Evolutionary conservation across 345 rosid species (phyloP).

Genomic region (Murraya koenigii): DNA sequence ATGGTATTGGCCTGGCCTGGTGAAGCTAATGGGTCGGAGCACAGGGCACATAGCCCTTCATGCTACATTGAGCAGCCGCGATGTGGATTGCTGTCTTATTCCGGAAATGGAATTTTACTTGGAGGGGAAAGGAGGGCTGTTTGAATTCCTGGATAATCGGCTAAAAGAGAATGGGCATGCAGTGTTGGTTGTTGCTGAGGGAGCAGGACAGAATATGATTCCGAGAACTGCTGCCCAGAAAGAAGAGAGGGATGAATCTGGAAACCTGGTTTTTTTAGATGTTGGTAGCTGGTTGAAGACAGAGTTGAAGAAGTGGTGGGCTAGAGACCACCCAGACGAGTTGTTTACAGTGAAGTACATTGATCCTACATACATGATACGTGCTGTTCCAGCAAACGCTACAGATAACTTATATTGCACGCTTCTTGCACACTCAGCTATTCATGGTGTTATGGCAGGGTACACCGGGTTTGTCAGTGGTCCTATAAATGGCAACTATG

Average conservation of each 20-base stretch:
- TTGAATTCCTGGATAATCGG: conserved; percentile 59
- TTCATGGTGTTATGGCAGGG: conserved; percentile 91
- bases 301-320: conserved; percentile 77
- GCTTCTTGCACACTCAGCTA: conserved; percentile 82
- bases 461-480: conserved; percentile 85
- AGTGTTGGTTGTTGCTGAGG: conserved; percentile 84
- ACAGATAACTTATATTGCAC: conserved; percentile 80
- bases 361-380: conserved; percentile 93
- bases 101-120: conserved; percentile 72
- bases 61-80: conserved; percentile 88
- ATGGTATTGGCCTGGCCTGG: conserved; percentile 81
- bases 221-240: conserved; percentile 60
- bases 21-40: conserved; percentile 92
- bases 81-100: conserved; percentile 87
- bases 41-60: conserved; percentile 89
- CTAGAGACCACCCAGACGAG: conserved; percentile 54
- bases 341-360: conserved; percentile 79
- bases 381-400: conserved; percentile 86
- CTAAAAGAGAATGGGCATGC: conserved; percentile 68
- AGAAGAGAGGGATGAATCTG: conserved; percentile 82
- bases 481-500: conserved; percentile 82
- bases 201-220: conserved; percentile 85
- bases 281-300: conserved; percentile 81
- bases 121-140: conserved; percentile 72
- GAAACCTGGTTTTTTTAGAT: conserved; percentile 74